Base-by-base conservation (phyloP, 257 asterid species). In the Solanum stenotomum region DNA sequence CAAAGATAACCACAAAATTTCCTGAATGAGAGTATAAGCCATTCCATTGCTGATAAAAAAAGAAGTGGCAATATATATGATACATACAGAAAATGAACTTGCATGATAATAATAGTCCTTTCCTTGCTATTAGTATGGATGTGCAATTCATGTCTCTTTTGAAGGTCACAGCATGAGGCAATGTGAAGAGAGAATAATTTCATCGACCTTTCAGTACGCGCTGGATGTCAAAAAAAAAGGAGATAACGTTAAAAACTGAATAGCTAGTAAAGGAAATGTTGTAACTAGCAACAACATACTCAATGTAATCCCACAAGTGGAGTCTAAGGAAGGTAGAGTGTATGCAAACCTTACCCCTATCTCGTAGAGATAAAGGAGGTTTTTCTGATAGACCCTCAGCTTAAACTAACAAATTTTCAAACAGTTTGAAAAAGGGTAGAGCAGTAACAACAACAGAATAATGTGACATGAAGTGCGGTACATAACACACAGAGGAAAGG, bases 161-260 rank as follows among this genome's bases (percentile, higher is more conserved):
- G 12, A 49, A 29, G 8, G 31, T 82, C 70, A 81, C 68, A 82
- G 12, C 20, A 31, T 31, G 86, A 49, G 42, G n/a, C 70, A 27
- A 46, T 29, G 42, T 46, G 6, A 49, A 46, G 42, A 81, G 44
- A 82, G 27, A 5, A 82, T 31, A 82, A 2, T 3, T 49, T 82
- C 86, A 82, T 49, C 86, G 67, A 82, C 86, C 86, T 82, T 82
- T 82, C 13, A 82, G 18, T 11, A 82, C 86, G 37, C 86, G 86
- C 86, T 82, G 86, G 70, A 82, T 49, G 44, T 49, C 44, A 49
- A 31, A 29, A 11, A 52, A 46, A 52, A 46, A 9, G 1, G n/a
- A 79, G 40, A 16, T 18, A 82, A 10, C 5, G 44, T 82, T 52
- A 82, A 31, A 79, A 49, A 49, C 11, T 49, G 31, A 33, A 82